Conservation (phyloP, 2,329 filamentous ascomycete genomes). For the Aspergillus alliaceus region DNA sequence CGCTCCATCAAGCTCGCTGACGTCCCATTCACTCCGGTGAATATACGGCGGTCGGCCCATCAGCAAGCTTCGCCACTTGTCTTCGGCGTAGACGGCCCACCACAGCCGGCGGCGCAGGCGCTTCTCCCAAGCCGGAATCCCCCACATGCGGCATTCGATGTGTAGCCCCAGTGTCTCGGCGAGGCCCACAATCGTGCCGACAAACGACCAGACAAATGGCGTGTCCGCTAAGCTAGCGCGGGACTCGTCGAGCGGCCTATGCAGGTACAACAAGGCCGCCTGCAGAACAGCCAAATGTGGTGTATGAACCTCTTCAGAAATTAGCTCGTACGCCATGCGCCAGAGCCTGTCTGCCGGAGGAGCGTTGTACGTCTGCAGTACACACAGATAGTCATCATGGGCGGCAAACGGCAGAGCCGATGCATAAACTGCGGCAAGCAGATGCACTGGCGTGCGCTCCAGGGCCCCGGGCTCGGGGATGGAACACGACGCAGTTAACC, state of each 20-base stretch:
- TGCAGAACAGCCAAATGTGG: conserved; percentile 33
- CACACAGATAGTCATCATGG: conserved; percentile 31
- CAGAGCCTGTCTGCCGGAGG: conserved; percentile 27
- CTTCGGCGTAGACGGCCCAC: conserved; percentile 43
- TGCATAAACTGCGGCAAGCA: conserved; percentile 35
- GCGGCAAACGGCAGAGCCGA: conserved; percentile 33
- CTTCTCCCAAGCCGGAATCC: conserved; percentile 40
- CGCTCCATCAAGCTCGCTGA: conserved; percentile 28
- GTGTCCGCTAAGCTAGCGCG: conserved; percentile 30
- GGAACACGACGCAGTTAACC: conserved; percentile 17
- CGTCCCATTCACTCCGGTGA: conserved; percentile 35
- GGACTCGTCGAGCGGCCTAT: conserved; percentile 23
- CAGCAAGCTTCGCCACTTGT: conserved; percentile 40
- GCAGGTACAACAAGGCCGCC: conserved; percentile 33
- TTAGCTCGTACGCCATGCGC: conserved; percentile 32
- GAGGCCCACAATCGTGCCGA: conserved; percentile 36
- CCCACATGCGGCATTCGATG: conserved; percentile 39
- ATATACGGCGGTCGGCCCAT: conserved; percentile 39
- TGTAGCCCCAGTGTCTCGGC: conserved; percentile 37
- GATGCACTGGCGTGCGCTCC: conserved; percentile 24
- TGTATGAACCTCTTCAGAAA: conserved; percentile 33
- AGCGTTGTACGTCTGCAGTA: conserved; percentile 28
- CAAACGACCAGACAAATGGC: conserved; percentile 38
- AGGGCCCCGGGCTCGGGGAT: conserved; percentile 21
- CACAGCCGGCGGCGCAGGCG: conserved; percentile 39